phyloP scores from a whole-genome alignment of 2,329 filamentous ascomycete species.

The Teratosphaeria destructans region DNA sequence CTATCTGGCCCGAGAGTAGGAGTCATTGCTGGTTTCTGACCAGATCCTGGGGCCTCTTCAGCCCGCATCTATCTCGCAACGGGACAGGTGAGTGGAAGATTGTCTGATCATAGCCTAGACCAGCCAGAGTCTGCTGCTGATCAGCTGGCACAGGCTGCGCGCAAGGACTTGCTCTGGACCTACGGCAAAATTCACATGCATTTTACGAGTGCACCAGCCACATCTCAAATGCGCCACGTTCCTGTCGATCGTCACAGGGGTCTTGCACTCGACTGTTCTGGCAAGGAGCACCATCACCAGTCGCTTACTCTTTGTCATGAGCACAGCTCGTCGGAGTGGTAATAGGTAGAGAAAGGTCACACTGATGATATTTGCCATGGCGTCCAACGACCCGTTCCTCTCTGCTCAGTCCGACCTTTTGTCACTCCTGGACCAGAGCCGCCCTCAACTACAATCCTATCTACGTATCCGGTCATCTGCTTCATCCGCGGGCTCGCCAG shows the following conservation, averaged over 20 bases:
- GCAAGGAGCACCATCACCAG: background rate
- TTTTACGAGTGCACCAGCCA: background rate
- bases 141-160: background rate
- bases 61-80: constrained; percentile 3
- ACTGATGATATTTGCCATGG: background rate
- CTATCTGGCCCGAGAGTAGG: constrained; percentile 34
- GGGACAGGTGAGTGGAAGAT: background rate
- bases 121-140: background rate
- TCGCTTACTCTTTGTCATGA: background rate
- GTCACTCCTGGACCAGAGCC: constrained; percentile 65
- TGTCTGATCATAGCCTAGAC: background rate
- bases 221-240: background rate
- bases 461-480: constrained; percentile 85
- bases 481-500: constrained; percentile 59
- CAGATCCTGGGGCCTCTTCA: background rate
- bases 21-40: background rate
- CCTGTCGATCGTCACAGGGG: background rate
- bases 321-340: background rate
- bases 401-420: constrained; percentile 63
- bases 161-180: too few species aligned
- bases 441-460: constrained; percentile 87
- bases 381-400: constrained; percentile 39
- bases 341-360: background rate
- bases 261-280: background rate
- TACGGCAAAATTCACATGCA: background rate